Conservation (phyloP, 1,284 basidiomycete genomes). For the Erythrobasidium hasegawianum region DNA sequence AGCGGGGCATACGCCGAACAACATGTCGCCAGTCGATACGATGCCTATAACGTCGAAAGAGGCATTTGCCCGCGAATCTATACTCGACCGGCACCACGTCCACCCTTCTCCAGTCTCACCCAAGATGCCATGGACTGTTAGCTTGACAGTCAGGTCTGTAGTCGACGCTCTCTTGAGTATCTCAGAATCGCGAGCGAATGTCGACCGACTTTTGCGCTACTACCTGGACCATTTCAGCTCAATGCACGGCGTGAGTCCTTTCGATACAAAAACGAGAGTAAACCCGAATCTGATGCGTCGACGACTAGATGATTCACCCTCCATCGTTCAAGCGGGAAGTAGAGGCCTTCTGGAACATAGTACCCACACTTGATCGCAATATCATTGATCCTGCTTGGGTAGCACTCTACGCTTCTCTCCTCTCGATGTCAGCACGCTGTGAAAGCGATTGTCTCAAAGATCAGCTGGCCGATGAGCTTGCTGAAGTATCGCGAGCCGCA, state of each 20-base stretch:
- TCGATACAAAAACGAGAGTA: no score
- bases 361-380: background rate
- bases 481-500: background rate
- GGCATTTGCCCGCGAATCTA: conserved; percentile 19
- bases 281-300: no score
- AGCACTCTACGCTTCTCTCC: background rate
- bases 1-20: conserved; percentile 10
- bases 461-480: background rate
- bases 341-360: background rate
- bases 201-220: background rate
- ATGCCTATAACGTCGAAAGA: conserved; percentile 1
- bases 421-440: background rate
- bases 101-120: background rate
- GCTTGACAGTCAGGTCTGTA: background rate
- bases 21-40: background rate
- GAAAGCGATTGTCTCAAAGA: background rate
- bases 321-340: background rate
- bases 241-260: background rate
- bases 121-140: background rate
- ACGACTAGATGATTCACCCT: background rate
- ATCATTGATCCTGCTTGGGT: background rate
- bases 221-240: background rate
- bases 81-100: conserved; percentile 9
- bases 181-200: background rate
- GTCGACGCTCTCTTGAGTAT: background rate